phyloP scores from a whole-genome alignment of 768 basidiomycete genomes.

The Dictyophora rubrovolvata region DNA sequence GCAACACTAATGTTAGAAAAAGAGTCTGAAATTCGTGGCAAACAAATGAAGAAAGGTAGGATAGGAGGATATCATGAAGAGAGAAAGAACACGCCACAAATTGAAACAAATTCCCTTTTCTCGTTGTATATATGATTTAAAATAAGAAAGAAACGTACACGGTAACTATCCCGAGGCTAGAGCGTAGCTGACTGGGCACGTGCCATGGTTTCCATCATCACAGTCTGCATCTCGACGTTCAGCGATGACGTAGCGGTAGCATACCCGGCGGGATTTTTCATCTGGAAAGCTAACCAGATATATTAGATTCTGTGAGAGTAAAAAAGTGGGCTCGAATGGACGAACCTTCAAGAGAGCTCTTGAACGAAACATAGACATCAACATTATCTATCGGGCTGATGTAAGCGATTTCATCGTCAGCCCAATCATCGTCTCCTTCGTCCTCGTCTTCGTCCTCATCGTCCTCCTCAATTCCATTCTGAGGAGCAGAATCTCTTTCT shows the following conservation, averaged over 20 bases:
- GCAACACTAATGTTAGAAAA: background rate
- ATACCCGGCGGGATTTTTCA: constrained; percentile 56
- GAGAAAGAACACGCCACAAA: background rate
- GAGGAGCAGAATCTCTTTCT: constrained; percentile 41
- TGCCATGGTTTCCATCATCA: constrained; percentile 79
- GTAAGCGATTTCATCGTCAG: constrained; percentile 78
- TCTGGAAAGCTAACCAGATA: constrained; percentile 52
- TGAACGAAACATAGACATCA: constrained; percentile 70
- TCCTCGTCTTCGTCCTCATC: constrained; percentile 28
- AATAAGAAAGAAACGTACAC: background rate
- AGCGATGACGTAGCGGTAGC: constrained; percentile 65
- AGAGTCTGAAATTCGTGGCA: background rate
- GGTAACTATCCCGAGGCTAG: background rate
- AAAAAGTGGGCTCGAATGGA: constrained; percentile 2
- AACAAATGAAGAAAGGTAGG: background rate
- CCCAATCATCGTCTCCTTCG: constrained; percentile 45
- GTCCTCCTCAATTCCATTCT: constrained; percentile 21
- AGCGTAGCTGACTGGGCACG: constrained; percentile 29
- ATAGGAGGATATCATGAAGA: background rate
- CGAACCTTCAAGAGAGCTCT: constrained; percentile 66
- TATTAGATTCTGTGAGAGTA: constrained; percentile 3
- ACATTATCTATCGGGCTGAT: constrained; percentile 75
- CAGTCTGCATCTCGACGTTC: constrained; percentile 63
- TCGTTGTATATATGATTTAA: background rate
- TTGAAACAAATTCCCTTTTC: background rate